Base-by-base conservation (phyloP, 2,329 filamentous ascomycete species). In the Phyllosticta capitalensis region DNA sequence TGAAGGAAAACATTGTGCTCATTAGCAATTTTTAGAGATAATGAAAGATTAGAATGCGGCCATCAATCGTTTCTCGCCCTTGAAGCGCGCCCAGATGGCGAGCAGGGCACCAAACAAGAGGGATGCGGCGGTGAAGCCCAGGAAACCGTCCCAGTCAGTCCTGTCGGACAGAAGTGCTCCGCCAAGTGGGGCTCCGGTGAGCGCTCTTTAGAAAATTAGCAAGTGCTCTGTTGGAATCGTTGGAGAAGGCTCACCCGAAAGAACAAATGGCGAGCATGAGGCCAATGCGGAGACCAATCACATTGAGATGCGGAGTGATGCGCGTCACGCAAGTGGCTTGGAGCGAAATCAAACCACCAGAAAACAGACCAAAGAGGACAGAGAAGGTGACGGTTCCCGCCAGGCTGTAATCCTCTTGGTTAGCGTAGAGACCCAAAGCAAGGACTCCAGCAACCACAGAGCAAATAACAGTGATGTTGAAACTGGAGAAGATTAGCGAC, bases 211-310 rank as follows among this genome's bases (percentile, higher is more conserved):
- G 14, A 4, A 45, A n/a, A n/a, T 45, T 6, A n/a, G 38, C 17
- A n/a, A 45, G 17, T 1, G 38, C 7, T 45, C 38, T 17, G n/a
- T 7, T 45, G 2, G 17, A n/a, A 5, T 5, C 1, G 14, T 45
- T 45, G 4, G 4, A 6, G 5, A 4, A 6, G 14, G n/a, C 38
- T 45, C n/a, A 45, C 38, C 38, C 38, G n/a, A 45, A 7, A n/a
- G 38, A 45, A 14, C 38, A 45, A 7, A 45, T 7, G 38, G 38
- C 14, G 38, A 45, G 38, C 38, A 76, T 73, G 78, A 83, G 82
- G 0, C 82, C 81, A 63, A 84, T 71, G 2, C 80, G 69, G 19
- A 77, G 79, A 0, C 78, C 78, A 50, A 80, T 76, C 61, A 55
- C 19, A 19, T 50, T 24, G 21, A 55, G 26, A 77, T 50, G 45